These are phyloP conservation scores for Kwoniella botswanensis DNA, from an alignment of 768 basidiomycete species.

Conservation along the genomic window DNA sequence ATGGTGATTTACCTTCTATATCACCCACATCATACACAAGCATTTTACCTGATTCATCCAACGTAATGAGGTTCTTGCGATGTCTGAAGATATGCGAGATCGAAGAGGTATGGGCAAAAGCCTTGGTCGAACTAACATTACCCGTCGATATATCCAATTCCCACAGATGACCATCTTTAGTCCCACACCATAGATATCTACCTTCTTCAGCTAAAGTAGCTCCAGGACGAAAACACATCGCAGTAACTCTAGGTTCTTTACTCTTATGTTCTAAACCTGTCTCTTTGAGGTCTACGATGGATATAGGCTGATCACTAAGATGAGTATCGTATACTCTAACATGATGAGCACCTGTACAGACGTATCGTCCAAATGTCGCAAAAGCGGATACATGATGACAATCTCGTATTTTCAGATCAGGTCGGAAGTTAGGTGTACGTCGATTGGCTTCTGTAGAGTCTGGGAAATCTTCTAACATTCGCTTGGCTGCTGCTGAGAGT, in stretches of 20 bases:
- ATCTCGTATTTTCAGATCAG: conserved; percentile 44
- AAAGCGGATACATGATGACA: conserved; percentile 52
- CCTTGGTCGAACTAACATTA: conserved; percentile 65
- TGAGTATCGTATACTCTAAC: conserved; percentile 58
- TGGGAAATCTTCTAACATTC: conserved; percentile 58
- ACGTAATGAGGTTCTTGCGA: conserved; percentile 71
- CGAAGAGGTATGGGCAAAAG: conserved; percentile 68
- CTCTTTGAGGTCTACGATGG: conserved; percentile 69
- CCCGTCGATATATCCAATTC: conserved; percentile 78
- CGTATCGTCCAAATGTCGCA: conserved; percentile 56
- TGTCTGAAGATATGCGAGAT: conserved; percentile 75
- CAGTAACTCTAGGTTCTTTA: conserved; percentile 74
- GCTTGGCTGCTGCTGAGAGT: conserved; percentile 34
- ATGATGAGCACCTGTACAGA: conserved; percentile 56
- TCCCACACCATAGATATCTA: conserved; percentile 79
- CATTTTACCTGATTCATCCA: conserved; percentile 85
- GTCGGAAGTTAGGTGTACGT: conserved; percentile 57
- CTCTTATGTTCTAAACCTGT: conserved; percentile 62
- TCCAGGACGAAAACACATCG: conserved; percentile 75
- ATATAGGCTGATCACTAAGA: conserved; percentile 37
- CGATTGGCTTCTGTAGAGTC: conserved; percentile 61
- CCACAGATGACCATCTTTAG: conserved; percentile 83
- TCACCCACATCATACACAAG: conserved; percentile 65
- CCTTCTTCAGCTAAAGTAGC: conserved; percentile 62
- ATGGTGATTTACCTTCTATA: conserved; percentile 53